These are phyloP conservation scores for Santalum album DNA, from an alignment of 164 flowering plant species.

Conservation along the genomic window DNA sequence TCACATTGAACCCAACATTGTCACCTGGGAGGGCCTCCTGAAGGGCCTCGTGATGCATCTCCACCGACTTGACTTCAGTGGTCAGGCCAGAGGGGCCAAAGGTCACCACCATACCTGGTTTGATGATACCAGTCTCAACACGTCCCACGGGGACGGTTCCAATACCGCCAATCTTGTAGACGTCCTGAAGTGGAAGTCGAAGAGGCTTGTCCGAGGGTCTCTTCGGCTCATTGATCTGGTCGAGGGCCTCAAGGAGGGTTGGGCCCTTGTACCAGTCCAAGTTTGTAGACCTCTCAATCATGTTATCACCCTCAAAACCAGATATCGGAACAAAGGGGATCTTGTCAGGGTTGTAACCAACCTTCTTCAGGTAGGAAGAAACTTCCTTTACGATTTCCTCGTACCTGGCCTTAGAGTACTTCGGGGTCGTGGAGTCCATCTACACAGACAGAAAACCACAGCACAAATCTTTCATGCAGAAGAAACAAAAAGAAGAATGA, in stretches of 20 bases:
- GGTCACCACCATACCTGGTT: constrained; percentile 35
- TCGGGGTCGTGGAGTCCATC: constrained; percentile 48
- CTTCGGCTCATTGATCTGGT: constrained; percentile 30
- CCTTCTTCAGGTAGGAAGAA: constrained; percentile 37
- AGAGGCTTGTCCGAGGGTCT: constrained; percentile 39
- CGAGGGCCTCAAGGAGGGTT: constrained; percentile 38
- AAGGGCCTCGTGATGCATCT: constrained; percentile 33
- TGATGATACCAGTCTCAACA: constrained; percentile 27
- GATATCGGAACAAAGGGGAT: constrained; percentile 25
- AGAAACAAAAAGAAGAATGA: neutral
- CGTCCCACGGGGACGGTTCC: constrained; percentile 38
- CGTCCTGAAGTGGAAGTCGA: constrained; percentile 29
- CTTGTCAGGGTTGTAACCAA: constrained; percentile 31
- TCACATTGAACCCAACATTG: constrained; percentile 32
- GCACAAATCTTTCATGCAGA: neutral
- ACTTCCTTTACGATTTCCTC: constrained; percentile 45
- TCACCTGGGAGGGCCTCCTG: constrained; percentile 29
- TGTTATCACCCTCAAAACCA: constrained; percentile 27
- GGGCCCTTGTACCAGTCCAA: constrained; percentile 46
- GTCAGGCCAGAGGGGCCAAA: constrained; percentile 31
- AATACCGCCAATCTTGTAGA: constrained; percentile 40
- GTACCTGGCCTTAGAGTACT: constrained; percentile 36
- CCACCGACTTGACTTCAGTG: constrained; percentile 34
- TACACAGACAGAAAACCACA: neutral
- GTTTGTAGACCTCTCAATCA: constrained; percentile 34